A percentile compares a stretch with the other conserved stretches of the same genome.
Evolutionary conservation across 768 basidiomycete genomes (phyloP).

Genomic region (Mycena alexandri): DNA sequence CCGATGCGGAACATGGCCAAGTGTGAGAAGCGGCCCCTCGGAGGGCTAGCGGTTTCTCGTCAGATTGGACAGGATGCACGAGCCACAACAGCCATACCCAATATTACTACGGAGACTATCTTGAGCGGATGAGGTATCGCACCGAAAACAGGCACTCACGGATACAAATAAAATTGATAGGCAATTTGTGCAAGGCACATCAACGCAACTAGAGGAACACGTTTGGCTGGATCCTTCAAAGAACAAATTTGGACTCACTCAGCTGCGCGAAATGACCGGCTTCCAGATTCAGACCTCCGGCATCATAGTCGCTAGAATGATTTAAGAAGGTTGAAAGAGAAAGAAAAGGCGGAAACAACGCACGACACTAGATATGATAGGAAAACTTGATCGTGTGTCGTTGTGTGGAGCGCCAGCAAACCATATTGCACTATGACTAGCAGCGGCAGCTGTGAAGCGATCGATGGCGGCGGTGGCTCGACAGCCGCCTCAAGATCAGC

Average conservation of each 20-base stretch:
- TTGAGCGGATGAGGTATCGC: conserved; percentile 12
- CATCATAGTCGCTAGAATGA: conserved; percentile 73
- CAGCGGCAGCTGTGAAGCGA: conserved; percentile 82
- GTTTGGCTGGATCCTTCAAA: neutral
- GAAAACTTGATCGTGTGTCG: conserved; percentile 92
- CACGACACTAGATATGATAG: conserved; percentile 92
- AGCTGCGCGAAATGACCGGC: conserved; percentile 94
- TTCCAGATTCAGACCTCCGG: conserved; percentile 92
- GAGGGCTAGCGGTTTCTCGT: conserved; percentile 63
- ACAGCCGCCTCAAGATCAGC: conserved; percentile 54
- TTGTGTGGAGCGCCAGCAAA: conserved; percentile 87
- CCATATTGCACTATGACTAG: conserved; percentile 93
- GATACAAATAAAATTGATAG: conserved; percentile 93
- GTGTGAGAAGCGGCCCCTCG: conserved; percentile 85
- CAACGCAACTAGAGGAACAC: conserved; percentile 70
- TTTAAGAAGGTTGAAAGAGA: conserved; percentile 6
- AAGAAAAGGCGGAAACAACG: conserved; percentile 45
- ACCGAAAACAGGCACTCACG: conserved; percentile 63
- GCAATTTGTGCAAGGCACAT: conserved; percentile 96
- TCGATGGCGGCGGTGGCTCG: conserved; percentile 69
- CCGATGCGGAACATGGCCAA: conserved; percentile 93
- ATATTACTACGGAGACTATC: conserved; percentile 64
- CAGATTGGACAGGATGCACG: conserved; percentile 29
- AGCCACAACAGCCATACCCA: conserved; percentile 54
- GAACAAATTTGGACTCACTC: conserved; percentile 60